A percentile compares a stretch with the other conserved stretches of the same genome.
phyloP scores from a whole-genome alignment of 2,329 filamentous ascomycete genomes.

The Fusarium chlamydosporum region DNA sequence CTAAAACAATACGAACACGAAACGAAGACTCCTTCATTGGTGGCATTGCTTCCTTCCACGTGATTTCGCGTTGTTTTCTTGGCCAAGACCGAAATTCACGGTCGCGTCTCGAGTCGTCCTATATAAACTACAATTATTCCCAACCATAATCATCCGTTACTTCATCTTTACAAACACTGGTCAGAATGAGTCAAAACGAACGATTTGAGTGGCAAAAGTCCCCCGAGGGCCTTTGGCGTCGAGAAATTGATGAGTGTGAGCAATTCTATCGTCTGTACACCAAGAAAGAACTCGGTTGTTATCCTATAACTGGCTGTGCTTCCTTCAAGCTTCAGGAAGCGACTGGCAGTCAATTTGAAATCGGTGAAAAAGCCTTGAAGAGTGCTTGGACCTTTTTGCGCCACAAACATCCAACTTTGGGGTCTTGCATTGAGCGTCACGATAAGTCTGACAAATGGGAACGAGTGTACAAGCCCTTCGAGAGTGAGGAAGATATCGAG shows the following conservation, averaged over 20 bases:
- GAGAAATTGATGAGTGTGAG: conserved; percentile 2
- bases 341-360: accelerated
- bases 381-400: neutral
- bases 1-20: neutral
- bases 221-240: accelerated
- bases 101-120: neutral
- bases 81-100: neutral
- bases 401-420: neutral
- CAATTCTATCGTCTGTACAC: conserved; percentile 8
- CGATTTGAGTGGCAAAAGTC: neutral
- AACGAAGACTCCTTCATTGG: no score
- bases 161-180: no score
- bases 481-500: neutral
- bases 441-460: neutral
- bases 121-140: no score
- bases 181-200: neutral
- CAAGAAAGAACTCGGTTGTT: neutral
- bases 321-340: neutral
- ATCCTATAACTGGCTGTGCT: conserved; percentile 3
- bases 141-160: no score
- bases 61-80: neutral
- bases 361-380: neutral
- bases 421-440: neutral
- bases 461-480: neutral
- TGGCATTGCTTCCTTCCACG: neutral